These are phyloP conservation scores for Penicillium daleae DNA, from an alignment of 495 filamentous ascomycete genomes.

Conservation along the genomic window DNA sequence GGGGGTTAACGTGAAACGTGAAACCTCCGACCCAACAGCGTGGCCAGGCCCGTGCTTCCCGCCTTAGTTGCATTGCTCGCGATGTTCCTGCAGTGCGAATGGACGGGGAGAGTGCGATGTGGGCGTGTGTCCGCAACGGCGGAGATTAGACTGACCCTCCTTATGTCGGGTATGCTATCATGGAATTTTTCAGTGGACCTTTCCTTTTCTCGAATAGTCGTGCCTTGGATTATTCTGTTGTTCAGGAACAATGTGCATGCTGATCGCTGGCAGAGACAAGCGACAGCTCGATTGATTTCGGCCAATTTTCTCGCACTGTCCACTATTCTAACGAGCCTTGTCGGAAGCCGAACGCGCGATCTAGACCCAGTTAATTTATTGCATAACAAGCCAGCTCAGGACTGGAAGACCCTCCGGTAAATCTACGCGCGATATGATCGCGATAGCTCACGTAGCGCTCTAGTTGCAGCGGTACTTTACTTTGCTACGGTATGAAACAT, in stretches of 20 bases:
- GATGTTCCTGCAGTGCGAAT: not conserved
- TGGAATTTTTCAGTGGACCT: not conserved
- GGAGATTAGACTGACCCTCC: conserved; percentile 15
- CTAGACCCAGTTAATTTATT: conserved; percentile 11
- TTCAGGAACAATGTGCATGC: not conserved
- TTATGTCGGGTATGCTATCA: conserved; percentile 4
- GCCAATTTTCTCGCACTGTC: conserved; percentile 14
- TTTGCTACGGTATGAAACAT: not conserved
- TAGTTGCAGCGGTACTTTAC: not conserved
- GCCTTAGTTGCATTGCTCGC: conserved; percentile 29
- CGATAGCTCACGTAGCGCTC: not conserved
- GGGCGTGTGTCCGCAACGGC: conserved; percentile 14
- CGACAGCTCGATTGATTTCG: not conserved
- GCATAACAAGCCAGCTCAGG: not conserved
- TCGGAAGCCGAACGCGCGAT: conserved; percentile 5
- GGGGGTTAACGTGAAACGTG: conserved; percentile 14
- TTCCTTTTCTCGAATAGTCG: not conserved
- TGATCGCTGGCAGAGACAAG: conserved; percentile 10
- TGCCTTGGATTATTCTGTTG: not conserved
- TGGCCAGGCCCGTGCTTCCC: conserved; percentile 42
- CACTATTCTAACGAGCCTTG: conserved; percentile 13
- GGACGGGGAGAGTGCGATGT: not conserved
- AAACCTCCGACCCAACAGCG: conserved; percentile 28
- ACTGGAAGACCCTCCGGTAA: not conserved
- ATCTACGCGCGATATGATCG: not conserved